phyloP scores from a whole-genome alignment of 495 filamentous ascomycete species.

The Aspergillus incahuasiensis region DNA sequence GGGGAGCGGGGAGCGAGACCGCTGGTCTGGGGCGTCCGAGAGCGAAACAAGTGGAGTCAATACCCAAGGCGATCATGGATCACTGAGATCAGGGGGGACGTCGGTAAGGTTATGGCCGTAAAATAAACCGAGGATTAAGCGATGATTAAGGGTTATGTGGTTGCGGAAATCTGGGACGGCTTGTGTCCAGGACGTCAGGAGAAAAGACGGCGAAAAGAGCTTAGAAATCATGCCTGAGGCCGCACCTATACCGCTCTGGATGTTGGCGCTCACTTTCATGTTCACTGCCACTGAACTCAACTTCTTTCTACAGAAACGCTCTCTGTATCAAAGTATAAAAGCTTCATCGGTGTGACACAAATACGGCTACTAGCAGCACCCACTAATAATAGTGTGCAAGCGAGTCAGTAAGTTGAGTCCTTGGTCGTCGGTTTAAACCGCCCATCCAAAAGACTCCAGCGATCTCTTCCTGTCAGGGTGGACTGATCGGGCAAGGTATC shows the following conservation, averaged over 20 bases:
- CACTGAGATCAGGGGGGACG: neutral
- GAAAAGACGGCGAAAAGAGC: neutral
- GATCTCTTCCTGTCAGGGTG: neutral
- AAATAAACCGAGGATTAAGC: neutral
- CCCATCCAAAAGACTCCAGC: neutral
- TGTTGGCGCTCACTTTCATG: neutral
- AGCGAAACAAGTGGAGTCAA: constrained; percentile 1
- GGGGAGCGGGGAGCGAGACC: neutral
- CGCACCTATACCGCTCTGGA: neutral
- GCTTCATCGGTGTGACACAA: neutral
- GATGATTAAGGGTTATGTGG: neutral
- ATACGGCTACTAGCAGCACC: neutral
- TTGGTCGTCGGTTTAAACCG: constrained; percentile 8
- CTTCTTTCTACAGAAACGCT: neutral
- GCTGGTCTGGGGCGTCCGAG: neutral
- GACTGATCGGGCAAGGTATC: neutral
- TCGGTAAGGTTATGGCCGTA: neutral
- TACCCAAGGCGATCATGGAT: constrained; percentile 1
- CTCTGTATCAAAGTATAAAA: neutral
- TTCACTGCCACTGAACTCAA: neutral
- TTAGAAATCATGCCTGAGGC: neutral
- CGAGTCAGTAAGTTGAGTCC: neutral
- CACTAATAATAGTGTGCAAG: neutral
- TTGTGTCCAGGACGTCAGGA: neutral
- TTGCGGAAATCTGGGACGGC: neutral